Conservation (phyloP, 2,329 filamentous ascomycete genomes). For the Colletotrichum tropicicola region DNA sequence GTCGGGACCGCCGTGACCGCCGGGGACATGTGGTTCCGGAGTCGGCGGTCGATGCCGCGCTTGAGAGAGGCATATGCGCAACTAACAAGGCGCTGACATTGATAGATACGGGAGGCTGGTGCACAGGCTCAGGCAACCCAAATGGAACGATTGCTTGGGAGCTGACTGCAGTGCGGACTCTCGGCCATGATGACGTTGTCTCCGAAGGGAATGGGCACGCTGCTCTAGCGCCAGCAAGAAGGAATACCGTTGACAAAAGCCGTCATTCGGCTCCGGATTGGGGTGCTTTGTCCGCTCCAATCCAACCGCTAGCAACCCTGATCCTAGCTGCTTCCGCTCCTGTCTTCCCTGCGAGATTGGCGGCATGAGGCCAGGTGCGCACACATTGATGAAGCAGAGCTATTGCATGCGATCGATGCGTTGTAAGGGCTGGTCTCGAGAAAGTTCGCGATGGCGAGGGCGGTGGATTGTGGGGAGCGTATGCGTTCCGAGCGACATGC, state of each 20-base stretch:
- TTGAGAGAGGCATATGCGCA: neutral
- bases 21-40: neutral
- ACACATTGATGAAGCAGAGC: constrained; percentile 13
- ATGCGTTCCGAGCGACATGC: neutral
- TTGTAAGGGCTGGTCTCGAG: neutral
- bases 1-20: neutral
- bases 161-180: neutral
- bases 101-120: neutral
- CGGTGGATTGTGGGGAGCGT: neutral
- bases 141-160: neutral
- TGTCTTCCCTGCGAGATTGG: constrained; percentile 20
- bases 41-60: neutral
- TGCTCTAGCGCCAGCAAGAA: neutral
- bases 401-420: neutral
- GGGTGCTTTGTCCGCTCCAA: constrained; percentile 21
- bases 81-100: neutral
- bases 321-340: constrained; percentile 1
- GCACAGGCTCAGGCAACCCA: neutral
- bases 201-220: neutral
- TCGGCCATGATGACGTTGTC: neutral
- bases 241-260: constrained; percentile 3
- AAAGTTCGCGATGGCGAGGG: neutral
- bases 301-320: constrained; percentile 8
- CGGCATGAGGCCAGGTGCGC: constrained; percentile 5
- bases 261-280: constrained; percentile 13